A percentile compares a stretch with the other conserved stretches of the same genome.
These are phyloP conservation scores for Tardiomyces depauwii DNA, from an alignment of 1,139 yeast species.

Conservation along the genomic window DNA sequence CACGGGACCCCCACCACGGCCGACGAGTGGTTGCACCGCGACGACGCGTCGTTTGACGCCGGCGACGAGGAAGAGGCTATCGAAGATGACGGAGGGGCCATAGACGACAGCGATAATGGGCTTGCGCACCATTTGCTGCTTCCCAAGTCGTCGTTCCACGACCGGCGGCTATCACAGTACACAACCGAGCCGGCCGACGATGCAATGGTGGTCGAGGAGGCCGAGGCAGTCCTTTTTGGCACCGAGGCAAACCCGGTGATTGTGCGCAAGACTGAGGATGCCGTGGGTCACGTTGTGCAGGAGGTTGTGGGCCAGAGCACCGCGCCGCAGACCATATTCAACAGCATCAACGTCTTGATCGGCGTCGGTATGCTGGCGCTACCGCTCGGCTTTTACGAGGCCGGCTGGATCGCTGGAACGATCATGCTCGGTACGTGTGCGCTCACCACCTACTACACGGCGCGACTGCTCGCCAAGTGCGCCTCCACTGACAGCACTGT, in stretches of 20 bases:
- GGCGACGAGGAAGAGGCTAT: conserved; percentile 16
- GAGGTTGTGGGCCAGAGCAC: conserved; percentile 66
- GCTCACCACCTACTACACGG: conserved; percentile 53
- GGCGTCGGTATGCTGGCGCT: conserved; percentile 81
- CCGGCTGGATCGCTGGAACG: conserved; percentile 74
- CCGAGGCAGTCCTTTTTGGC: conserved; percentile 21
- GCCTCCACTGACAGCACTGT: conserved; percentile 67
- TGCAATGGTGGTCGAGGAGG: conserved; percentile 14
- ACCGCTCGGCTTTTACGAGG: conserved; percentile 64
- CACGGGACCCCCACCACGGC: conserved; percentile 4
- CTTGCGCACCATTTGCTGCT: not conserved
- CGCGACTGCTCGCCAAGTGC: conserved; percentile 49
- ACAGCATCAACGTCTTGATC: conserved; percentile 72
- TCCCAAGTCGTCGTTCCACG: not conserved
- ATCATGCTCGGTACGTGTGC: conserved; percentile 47
- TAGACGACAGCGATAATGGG: conserved; percentile 12
- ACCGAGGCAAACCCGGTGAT: conserved; percentile 45
- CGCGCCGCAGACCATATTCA: conserved; percentile 77
- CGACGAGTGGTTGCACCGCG: conserved; percentile 8
- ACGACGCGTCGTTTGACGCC: conserved; percentile 10
- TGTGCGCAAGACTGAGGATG: conserved; percentile 55
- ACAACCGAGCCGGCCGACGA: conserved; percentile 1
- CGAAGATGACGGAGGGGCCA: conserved; percentile 7
- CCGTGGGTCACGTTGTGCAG: conserved; percentile 64
- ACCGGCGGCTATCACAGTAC: not conserved